Evolutionary conservation across 2,329 filamentous ascomycete genomes (phyloP).

Genomic region (Trichothecium sympodiale): DNA sequence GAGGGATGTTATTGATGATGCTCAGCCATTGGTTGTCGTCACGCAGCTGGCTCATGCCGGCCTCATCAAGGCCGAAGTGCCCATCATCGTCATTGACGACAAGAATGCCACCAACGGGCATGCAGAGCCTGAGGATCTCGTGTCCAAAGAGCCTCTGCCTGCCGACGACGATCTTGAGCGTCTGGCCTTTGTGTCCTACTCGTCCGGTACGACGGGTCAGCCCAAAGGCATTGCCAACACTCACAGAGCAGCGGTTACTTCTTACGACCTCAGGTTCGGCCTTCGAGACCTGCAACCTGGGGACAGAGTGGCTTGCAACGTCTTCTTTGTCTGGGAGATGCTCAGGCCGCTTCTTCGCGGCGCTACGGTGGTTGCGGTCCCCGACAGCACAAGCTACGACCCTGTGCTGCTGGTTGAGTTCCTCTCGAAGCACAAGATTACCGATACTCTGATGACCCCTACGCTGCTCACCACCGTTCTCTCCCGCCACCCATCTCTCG

Average conservation of each 20-base stretch:
- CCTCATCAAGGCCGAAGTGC: slow-evolving; percentile 52
- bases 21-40: slow-evolving; percentile 58
- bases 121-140: slow-evolving; percentile 14
- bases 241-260: slow-evolving; percentile 61
- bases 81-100: slow-evolving; percentile 53
- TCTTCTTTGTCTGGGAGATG: slow-evolving; percentile 83
- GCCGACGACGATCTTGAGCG: slow-evolving; percentile 59
- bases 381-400: slow-evolving; percentile 69
- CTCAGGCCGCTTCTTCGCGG: slow-evolving; percentile 64
- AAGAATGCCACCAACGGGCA: slow-evolving; percentile 14
- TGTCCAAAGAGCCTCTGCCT: slow-evolving; percentile 40
- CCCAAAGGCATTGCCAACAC: slow-evolving; percentile 79
- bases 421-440: slow-evolving; percentile 53
- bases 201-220: slow-evolving; percentile 64
- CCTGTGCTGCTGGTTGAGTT: slow-evolving; percentile 63
- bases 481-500: slow-evolving; percentile 55
- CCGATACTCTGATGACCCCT: slow-evolving; percentile 76
- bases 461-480: slow-evolving; percentile 67
- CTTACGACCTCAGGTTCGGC: slow-evolving; percentile 61
- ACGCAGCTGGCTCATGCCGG: slow-evolving; percentile 53
- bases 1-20: slow-evolving; percentile 67
- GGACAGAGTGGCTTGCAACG: slow-evolving; percentile 76
- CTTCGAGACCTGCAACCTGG: slow-evolving; percentile 59
- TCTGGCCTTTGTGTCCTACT: slow-evolving; percentile 72
- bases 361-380: slow-evolving; percentile 64